Evolutionary conservation across 2,329 filamentous ascomycete genomes (phyloP), one percentile per base, ranked within the genome.

Genomic region (Claviceps humidiphila): DNA sequence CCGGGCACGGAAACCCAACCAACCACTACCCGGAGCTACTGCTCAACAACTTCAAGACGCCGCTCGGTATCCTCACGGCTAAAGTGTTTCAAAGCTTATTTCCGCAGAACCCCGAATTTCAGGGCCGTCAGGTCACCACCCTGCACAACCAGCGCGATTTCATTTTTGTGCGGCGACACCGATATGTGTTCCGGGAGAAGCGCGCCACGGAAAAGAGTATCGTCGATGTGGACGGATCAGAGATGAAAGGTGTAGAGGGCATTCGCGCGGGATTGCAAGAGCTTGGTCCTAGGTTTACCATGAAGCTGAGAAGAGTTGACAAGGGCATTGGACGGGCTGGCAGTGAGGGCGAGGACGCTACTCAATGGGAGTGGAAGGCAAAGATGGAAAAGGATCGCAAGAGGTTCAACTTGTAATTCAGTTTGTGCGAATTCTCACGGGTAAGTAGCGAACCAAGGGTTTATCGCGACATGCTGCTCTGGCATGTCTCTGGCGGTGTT

Each of bases 331-430:
- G 81, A 14, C 70, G 78, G 52, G 81, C 81, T 7, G 81, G 81
- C 17, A 83, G 80, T 60, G 76, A 82, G 55, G 79, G 87, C 74
- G 74, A 81, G 67, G 73, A 84, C 67, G 88, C 89, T 40, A 80
- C 89, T 59, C 87, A 95, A 64, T 97, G 93, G 91, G 81, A 96
- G 66, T 98, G 93, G 93, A 94, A 95, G 72, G 85, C 87, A 11
- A 82, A 83, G 65, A 94, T 93, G 84, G 93, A 98, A 73, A 96
- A 96, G 74, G 76, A 87, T 64, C 78, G 93, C 62, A 97, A 91
- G 59, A 84, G 88, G 66, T 98, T 97, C 73, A 93, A 94, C 69
- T 74, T 98, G 64, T 97, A 76, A 45, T 41, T 49, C 3, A 34
- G 5, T 7, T 41, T 49, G 47, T 17, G 9, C 30, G 30, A 34